Percentiles rank a stretch among this genome's conserved stretches.
phyloP scores from a whole-genome alignment of 257 asterid species.

The Solanum infundibuliforme region DNA sequence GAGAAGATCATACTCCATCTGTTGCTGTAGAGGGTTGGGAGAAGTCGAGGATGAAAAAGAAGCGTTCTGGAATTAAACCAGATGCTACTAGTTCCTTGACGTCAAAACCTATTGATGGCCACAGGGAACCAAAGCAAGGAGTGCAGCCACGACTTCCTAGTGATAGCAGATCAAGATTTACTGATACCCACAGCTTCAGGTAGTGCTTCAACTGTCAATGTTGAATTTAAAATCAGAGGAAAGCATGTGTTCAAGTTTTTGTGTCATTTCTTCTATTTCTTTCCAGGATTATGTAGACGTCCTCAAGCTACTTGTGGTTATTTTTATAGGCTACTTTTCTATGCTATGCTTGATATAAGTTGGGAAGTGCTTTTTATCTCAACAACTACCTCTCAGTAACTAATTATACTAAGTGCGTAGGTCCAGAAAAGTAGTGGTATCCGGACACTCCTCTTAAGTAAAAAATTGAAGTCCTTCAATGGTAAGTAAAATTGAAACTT shows the following conservation, averaged over 20 bases:
- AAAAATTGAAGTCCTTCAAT: neutral
- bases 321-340: neutral
- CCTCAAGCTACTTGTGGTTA: neutral
- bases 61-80: constrained; percentile 78
- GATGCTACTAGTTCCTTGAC: constrained; percentile 40
- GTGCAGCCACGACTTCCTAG: constrained; percentile 44
- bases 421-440: neutral
- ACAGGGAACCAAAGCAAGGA: constrained; percentile 67
- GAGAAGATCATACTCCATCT: constrained; percentile 54
- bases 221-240: neutral
- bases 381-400: neutral
- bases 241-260: neutral
- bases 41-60: constrained; percentile 81
- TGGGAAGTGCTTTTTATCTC: neutral
- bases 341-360: neutral
- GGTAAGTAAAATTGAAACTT: neutral
- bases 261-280: neutral
- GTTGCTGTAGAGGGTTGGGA: constrained; percentile 84
- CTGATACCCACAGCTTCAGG: constrained; percentile 71
- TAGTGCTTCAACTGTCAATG: constrained; percentile 15
- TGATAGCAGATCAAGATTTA: constrained; percentile 61
- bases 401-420: neutral
- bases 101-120: constrained; percentile 51
- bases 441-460: neutral
- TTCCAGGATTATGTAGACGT: neutral